phyloP scores from a whole-genome alignment of 2,329 filamentous ascomycete species.

The Clonostachys rhizophaga region DNA sequence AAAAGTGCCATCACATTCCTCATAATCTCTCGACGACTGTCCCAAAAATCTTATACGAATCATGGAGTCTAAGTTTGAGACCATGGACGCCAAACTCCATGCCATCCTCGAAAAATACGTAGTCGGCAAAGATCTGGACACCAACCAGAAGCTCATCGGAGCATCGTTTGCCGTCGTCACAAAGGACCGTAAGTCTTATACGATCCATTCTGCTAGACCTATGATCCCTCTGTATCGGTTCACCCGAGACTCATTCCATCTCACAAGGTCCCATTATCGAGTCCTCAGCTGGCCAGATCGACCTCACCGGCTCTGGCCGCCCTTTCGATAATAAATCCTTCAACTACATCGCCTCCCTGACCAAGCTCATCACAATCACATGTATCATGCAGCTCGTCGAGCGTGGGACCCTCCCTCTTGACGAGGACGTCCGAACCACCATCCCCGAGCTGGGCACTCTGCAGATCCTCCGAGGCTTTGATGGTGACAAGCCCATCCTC shows the following conservation, averaged over 20 bases:
- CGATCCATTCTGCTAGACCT: neutral
- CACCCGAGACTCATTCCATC: slow-evolving; percentile 16
- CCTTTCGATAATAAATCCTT: slow-evolving; percentile 24
- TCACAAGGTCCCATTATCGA: slow-evolving; percentile 16
- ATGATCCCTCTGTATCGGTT: neutral
- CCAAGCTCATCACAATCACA: slow-evolving; percentile 31
- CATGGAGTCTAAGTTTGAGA: no score
- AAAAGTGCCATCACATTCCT: no score
- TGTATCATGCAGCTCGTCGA: slow-evolving; percentile 34
- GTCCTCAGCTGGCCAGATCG: slow-evolving; percentile 24
- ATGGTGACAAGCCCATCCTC: slow-evolving; percentile 25
- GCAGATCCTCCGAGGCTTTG: slow-evolving; percentile 30
- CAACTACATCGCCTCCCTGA: slow-evolving; percentile 31
- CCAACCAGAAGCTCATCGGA: slow-evolving; percentile 24
- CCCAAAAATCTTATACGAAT: no score
- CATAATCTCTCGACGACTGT: no score
- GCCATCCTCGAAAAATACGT: slow-evolving; percentile 21
- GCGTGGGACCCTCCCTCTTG: slow-evolving; percentile 20
- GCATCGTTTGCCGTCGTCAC: slow-evolving; percentile 26
- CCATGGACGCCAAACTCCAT: slow-evolving; percentile 6
- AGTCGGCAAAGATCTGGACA: slow-evolving; percentile 14
- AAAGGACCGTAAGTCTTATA: slow-evolving; percentile 14
- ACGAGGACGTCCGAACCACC: slow-evolving; percentile 25
- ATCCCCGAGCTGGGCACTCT: slow-evolving; percentile 24
- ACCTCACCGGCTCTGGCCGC: slow-evolving; percentile 16